Conservation (phyloP, 768 basidiomycete genomes). For the Leccinum variicolor region DNA sequence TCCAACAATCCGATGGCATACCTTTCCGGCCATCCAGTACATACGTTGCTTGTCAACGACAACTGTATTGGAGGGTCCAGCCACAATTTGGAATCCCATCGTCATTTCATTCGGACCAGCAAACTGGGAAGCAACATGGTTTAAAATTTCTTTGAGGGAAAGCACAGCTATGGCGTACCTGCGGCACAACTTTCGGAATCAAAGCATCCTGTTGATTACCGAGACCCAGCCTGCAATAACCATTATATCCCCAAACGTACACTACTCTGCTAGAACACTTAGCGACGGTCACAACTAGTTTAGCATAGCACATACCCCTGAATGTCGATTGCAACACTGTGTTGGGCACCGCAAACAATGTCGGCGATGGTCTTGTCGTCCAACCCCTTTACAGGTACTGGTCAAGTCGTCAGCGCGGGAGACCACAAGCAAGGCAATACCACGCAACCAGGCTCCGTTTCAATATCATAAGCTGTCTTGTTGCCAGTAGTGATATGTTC, state of each 20-base stretch:
- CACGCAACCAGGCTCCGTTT: constrained; percentile 60
- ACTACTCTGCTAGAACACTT: constrained; percentile 47
- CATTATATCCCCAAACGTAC: constrained; percentile 87
- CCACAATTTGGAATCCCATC: constrained; percentile 60
- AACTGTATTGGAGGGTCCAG: constrained; percentile 82
- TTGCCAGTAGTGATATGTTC: constrained; percentile 86
- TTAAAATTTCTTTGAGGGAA: neutral
- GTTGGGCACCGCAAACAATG: constrained; percentile 86
- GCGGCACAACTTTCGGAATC: constrained; percentile 79
- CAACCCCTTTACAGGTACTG: constrained; percentile 75
- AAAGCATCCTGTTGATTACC: constrained; percentile 82
- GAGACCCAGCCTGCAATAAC: constrained; percentile 87
- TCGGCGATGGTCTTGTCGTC: constrained; percentile 74
- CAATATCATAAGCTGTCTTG: constrained; percentile 79
- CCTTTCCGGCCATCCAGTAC: constrained; percentile 86
- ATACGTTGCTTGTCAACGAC: constrained; percentile 83
- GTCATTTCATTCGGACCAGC: constrained; percentile 64
- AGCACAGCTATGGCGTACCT: constrained; percentile 39
- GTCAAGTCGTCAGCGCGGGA: constrained; percentile 7
- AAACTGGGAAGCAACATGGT: constrained; percentile 46
- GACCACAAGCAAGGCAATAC: constrained; percentile 1
- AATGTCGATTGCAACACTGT: constrained; percentile 76
- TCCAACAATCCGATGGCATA: constrained; percentile 20
- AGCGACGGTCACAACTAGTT: constrained; percentile 1
- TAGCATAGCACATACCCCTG: constrained; percentile 50